Base-by-base conservation (phyloP, 768 basidiomycete genomes). In the Psilocybe subaeruginosa region DNA sequence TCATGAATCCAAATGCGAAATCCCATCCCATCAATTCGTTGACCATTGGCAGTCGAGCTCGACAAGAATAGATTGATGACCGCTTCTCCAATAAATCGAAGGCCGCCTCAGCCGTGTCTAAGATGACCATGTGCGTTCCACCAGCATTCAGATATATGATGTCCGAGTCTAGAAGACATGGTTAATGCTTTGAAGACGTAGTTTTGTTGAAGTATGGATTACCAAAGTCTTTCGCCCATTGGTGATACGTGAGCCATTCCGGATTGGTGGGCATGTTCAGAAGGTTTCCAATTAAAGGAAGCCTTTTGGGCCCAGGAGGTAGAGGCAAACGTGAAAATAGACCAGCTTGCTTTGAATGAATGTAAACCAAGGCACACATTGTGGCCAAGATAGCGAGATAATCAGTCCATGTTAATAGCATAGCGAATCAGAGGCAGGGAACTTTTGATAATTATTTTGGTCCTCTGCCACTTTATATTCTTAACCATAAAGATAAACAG, bases 1-100 rank as follows among this genome's bases (percentile, higher is more conserved):
- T 17, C 51, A 43, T 65, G 63, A n/a, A 73, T 68, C 29, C 76
- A 35, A 46, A 23, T 31, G 8, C 23, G 9, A 43, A 3, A 17
- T 14, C 27, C 50, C 19, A 45, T 43, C 37, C 31, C 9, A 33
- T n/a, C 11, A 49, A 6, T 9, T 56, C 17, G 12, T 17, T 47
- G 9, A 52, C 29, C n/a, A 12, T 43, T 12, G 8, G 45, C 4
- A 46, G 39, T 9, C 39, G 6, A 16, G 7, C 2, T 72, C 80
- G 68, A 63, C 75, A 74, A 0, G 79, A 81, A 65, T 81, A 82
- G 14, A 77, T 77, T 2, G 73, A 56, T 0, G 78, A 77, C 31
- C 75, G 68, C 59, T 77, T 81, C 29, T 78, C 77, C 14, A 82
- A 70, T 0, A 82, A 68, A 0, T 82, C 80, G 8, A 66, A 68